phyloP scores from a whole-genome alignment of 31 red algal genomes.

The Odonthalia washingtoniensis region DNA sequence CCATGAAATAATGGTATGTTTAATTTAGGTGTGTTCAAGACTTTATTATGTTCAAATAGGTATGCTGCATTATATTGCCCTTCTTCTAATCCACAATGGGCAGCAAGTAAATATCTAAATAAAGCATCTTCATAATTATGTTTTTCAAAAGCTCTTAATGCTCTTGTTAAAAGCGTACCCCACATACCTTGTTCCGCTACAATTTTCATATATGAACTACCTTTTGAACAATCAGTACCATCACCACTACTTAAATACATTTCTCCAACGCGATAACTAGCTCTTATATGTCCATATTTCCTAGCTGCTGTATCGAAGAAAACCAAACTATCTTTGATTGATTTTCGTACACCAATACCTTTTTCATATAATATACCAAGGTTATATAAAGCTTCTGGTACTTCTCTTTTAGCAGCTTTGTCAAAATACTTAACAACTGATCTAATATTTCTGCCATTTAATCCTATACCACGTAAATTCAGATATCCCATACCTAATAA shows the following conservation, averaged over 20 bases:
- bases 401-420: conserved; percentile 52
- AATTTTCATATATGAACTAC: conserved; percentile 52
- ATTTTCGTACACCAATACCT: conserved; percentile 62
- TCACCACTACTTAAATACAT: conserved; percentile 44
- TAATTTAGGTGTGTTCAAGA: conserved; percentile 9
- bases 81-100: conserved; percentile 79
- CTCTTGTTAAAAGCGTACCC: conserved; percentile 44
- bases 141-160: conserved; percentile 54
- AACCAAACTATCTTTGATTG: not conserved
- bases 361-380: conserved; percentile 70
- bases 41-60: conserved; percentile 74
- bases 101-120: no score
- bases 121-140: conserved; percentile 64
- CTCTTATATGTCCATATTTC: conserved; percentile 58
- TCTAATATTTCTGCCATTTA: conserved; percentile 36
- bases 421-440: conserved; percentile 45
- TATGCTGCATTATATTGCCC: conserved; percentile 94
- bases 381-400: conserved; percentile 78
- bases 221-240: conserved; percentile 45
- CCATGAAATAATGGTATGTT: not conserved
- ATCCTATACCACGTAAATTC: conserved; percentile 59
- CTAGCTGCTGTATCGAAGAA: conserved; percentile 43
- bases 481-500: conserved; percentile 65
- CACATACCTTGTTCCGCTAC: conserved; percentile 70
- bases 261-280: conserved; percentile 56